Conservation (phyloP, 2,329 filamentous ascomycete genomes). For the Penicillium sp. region DNA sequence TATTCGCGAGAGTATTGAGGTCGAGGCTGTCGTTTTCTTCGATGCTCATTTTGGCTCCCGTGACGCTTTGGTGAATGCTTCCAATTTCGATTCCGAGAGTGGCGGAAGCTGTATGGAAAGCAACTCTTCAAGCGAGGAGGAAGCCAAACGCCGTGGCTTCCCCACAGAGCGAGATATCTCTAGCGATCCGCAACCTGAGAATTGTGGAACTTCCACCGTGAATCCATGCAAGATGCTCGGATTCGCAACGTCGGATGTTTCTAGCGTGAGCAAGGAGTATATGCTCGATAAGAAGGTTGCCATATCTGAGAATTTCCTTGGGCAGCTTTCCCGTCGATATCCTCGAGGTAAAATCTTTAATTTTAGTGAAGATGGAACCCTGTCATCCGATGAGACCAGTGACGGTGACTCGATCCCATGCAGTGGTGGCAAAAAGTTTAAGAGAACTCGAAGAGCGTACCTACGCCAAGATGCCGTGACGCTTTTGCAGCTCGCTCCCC, state of each 20-base stretch:
- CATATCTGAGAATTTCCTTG: constrained; percentile 44
- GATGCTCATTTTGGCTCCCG: constrained; percentile 10
- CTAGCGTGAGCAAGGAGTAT: constrained; percentile 29
- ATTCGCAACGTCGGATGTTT: constrained; percentile 7
- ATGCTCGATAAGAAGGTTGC: constrained; percentile 13
- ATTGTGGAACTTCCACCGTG: background rate
- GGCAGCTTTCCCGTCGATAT: constrained; percentile 46
- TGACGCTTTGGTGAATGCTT: constrained; percentile 2
- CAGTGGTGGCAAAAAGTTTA: constrained; percentile 7
- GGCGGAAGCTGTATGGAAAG: constrained; percentile 5
- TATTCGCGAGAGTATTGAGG: constrained; percentile 42
- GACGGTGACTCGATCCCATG: background rate
- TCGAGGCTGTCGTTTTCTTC: constrained; percentile 38
- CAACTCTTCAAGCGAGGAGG: constrained; percentile 12
- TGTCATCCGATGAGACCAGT: constrained; percentile 26
- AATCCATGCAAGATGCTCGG: constrained; percentile 13
- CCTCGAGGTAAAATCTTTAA: constrained; percentile 51
- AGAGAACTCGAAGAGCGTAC: constrained; percentile 7
- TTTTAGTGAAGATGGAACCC: constrained; percentile 42
- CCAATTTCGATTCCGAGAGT: constrained; percentile 4
- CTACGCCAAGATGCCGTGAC: constrained; percentile 12
- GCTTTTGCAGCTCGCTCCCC: constrained; percentile 12
- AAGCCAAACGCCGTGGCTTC: background rate
- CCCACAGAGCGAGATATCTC: background rate
- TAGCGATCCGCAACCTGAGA: background rate